Evolutionary conservation across 176 grass and related monocot genomes (phyloP), one percentile per base, ranked within the genome.

Genomic region (Pharus latifolius): DNA sequence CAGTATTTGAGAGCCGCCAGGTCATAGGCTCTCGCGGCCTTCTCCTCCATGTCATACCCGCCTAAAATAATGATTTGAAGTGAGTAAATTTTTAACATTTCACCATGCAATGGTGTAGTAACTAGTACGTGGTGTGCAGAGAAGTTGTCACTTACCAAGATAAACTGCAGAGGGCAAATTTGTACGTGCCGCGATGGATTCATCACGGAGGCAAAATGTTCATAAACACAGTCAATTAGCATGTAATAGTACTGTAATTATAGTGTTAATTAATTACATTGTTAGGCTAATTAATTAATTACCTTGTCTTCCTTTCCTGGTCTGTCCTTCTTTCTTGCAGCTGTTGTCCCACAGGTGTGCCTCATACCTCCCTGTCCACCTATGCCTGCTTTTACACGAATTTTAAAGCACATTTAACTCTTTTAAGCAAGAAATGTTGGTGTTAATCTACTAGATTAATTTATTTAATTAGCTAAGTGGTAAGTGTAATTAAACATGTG

Each of bases 21-120:
- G 88, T 99, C 96, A 67, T 99, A 99, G 28, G 96, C 87, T 73
- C 90, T 86, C 37, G 96, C 96, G 76, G 96, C 96, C 74, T 99
- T 99, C 77, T 99, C 96, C 83, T 99, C 96, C 96, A 94, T 95
- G 79, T 99, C 96, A 68, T 99, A 99, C 71, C 96, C 96, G 42
- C 96, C 96, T 99, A 49, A 14, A 9, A 59, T 53, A 50, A 20
- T 24, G 48, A 33, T 43, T 0, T 0, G 0, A 2, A 7, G 16
- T 0, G 20, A 37, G 10, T 28, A 8, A 70, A 44, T 1, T 47
- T 13, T 61, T 64, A 50, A 28, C 60, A 38, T 58, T 70, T 79
- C 24, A 52, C 76, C 31, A 12, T 26, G 53, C 37, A 17, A n/a
- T n/a, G n/a, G n/a, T 45, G 54, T 29, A 19, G 0, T 0, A 3